phyloP scores from a whole-genome alignment of 164 flowering plant genomes.

The Vitis amurensis region DNA sequence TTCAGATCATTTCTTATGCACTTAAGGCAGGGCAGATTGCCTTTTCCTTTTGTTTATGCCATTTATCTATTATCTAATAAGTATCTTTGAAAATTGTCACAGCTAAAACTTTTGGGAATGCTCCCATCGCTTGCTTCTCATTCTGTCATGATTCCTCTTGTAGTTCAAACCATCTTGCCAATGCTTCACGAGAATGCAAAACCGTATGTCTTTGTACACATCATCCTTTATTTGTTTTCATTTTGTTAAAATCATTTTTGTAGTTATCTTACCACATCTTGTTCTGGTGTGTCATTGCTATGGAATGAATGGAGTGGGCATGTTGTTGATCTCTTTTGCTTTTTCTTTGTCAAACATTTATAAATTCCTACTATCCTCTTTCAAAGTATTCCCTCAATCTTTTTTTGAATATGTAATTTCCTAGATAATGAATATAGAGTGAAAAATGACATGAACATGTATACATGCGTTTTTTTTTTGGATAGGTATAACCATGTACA shows the following conservation, averaged over 20 bases:
- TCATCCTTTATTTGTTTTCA: neutral
- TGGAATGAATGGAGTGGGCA: too few species aligned
- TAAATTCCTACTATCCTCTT: too few species aligned
- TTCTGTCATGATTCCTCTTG: constrained; percentile 70
- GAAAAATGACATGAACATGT: too few species aligned
- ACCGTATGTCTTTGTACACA: constrained; percentile 48
- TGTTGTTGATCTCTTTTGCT: too few species aligned
- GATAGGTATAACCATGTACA: too few species aligned
- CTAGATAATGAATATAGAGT: too few species aligned
- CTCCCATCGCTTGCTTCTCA: constrained; percentile 89
- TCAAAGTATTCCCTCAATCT: too few species aligned
- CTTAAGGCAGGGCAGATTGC: neutral
- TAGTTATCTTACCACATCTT: too few species aligned
- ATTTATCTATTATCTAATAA: constrained; percentile 1
- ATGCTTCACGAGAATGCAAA: constrained; percentile 72
- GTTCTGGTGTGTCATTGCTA: too few species aligned
- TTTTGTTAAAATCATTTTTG: neutral
- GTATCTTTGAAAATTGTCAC: constrained; percentile 24
- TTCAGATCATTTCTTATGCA: constrained; percentile 4
- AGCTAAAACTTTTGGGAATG: constrained; percentile 74
- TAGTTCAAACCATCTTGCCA: constrained; percentile 76
- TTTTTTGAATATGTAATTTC: too few species aligned
- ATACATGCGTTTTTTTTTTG: too few species aligned
- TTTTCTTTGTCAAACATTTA: too few species aligned
- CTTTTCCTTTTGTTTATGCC: constrained; percentile 1